These are phyloP conservation scores for Candida qinlingensis DNA, from an alignment of 805 yeast genomes.

Conservation along the genomic window DNA sequence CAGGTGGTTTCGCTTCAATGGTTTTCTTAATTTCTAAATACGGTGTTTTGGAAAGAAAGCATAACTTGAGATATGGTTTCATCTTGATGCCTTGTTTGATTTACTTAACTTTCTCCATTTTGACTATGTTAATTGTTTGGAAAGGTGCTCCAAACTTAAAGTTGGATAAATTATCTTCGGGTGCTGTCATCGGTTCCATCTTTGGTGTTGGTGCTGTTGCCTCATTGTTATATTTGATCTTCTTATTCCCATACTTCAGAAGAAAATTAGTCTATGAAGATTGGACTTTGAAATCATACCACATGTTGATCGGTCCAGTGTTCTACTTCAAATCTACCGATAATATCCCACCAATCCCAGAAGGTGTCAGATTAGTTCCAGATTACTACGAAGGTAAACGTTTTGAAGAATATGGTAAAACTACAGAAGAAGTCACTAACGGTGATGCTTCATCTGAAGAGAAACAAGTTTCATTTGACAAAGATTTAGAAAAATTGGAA, in stretches of 20 bases:
- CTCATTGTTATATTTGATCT: constrained; percentile 41
- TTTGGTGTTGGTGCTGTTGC: constrained; percentile 64
- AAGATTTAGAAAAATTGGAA: constrained; percentile 19
- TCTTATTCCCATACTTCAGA: constrained; percentile 56
- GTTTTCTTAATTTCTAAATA: constrained; percentile 57
- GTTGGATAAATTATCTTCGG: constrained; percentile 45
- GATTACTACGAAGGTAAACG: constrained; percentile 67
- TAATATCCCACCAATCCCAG: constrained; percentile 63
- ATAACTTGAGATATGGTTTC: constrained; percentile 51
- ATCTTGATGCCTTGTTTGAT: constrained; percentile 55
- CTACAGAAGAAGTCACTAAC: constrained; percentile 5
- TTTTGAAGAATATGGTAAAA: constrained; percentile 14
- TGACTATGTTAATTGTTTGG: constrained; percentile 77
- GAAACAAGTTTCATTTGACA: constrained; percentile 17
- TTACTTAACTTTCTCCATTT: constrained; percentile 50
- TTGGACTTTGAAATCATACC: constrained; percentile 59
- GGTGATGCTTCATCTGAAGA: constrained; percentile 20
- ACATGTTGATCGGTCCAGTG: constrained; percentile 51
- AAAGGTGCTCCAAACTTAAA: constrained; percentile 71
- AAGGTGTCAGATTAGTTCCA: constrained; percentile 46
- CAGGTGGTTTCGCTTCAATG: constrained; percentile 57
- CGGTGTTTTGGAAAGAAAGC: constrained; percentile 53
- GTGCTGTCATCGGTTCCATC: constrained; percentile 52
- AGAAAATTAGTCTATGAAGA: constrained; percentile 58
- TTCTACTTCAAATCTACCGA: constrained; percentile 50